phyloP scores from a whole-genome alignment of 805 yeast species.

The Lachancea kluyveri region DNA sequence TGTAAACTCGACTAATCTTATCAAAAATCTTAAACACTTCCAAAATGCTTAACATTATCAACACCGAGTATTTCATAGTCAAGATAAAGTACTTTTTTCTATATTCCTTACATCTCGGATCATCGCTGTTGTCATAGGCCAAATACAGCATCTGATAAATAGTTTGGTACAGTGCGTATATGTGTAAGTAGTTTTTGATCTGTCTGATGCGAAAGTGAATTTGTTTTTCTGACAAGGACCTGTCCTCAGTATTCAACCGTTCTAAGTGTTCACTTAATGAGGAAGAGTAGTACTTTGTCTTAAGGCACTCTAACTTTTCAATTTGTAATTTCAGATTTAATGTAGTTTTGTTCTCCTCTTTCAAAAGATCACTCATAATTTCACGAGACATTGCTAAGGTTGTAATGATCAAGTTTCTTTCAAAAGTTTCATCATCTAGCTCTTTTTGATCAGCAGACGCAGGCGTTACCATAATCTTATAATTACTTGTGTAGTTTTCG shows the following conservation, averaged over 20 bases:
- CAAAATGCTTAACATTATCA: neutral
- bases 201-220: slow-evolving; percentile 1
- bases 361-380: neutral
- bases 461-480: neutral
- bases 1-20: neutral
- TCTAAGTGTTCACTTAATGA: slow-evolving; percentile 1
- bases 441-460: neutral
- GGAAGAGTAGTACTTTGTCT: neutral
- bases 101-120: neutral
- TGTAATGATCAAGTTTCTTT: neutral
- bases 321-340: slow-evolving; percentile 2
- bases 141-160: slow-evolving; percentile 2
- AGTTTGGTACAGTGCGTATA: neutral
- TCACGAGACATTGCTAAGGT: neutral
- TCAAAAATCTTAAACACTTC: neutral
- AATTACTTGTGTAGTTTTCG: neutral
- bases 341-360: slow-evolving; percentile 1
- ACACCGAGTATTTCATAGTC: neutral
- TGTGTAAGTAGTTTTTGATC: slow-evolving; percentile 1
- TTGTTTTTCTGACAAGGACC: slow-evolving; percentile 1
- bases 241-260: neutral
- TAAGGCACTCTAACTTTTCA: neutral
- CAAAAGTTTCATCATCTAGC: neutral
- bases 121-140: neutral
- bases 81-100: neutral